Conservation (phyloP, 2,329 filamentous ascomycete genomes). For the Claviceps sp. region DNA sequence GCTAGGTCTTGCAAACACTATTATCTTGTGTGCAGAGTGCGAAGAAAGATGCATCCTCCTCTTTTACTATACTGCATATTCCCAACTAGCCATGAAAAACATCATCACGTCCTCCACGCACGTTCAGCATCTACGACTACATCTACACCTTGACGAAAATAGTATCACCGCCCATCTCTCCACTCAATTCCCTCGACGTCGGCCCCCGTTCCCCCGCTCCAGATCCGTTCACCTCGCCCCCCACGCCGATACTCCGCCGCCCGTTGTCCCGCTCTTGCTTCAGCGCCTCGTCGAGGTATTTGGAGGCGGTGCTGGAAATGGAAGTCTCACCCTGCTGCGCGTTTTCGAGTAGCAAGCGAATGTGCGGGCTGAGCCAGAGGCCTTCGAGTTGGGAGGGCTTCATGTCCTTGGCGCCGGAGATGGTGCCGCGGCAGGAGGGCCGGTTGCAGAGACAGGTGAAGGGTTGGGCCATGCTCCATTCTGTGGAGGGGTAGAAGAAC, state of each 20-base stretch:
- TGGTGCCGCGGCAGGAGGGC: slow-evolving; percentile 43
- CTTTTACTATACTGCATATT: too few relatives aligned
- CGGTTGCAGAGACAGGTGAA: slow-evolving; percentile 53
- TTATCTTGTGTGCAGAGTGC: too few relatives aligned
- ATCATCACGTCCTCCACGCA: not conserved
- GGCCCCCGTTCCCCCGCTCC: slow-evolving; percentile 23
- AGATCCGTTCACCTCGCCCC: slow-evolving; percentile 17
- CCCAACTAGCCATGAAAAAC: too few relatives aligned
- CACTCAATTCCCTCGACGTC: slow-evolving; percentile 41
- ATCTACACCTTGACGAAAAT: not conserved
- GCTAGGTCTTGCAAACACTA: too few relatives aligned
- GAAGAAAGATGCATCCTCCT: too few relatives aligned
- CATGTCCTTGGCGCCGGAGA: slow-evolving; percentile 52
- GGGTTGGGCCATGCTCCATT: slow-evolving; percentile 61
- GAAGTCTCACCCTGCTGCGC: not conserved
- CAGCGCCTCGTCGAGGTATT: slow-evolving; percentile 29
- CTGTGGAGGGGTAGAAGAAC: slow-evolving; percentile 66
- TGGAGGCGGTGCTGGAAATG: slow-evolving; percentile 11
- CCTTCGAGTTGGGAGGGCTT: slow-evolving; percentile 35
- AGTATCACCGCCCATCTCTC: slow-evolving; percentile 52
- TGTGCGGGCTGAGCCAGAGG: slow-evolving; percentile 50
- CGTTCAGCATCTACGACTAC: not conserved
- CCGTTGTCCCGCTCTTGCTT: slow-evolving; percentile 19
- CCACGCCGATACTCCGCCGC: slow-evolving; percentile 10
- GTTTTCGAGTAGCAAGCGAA: slow-evolving; percentile 37